These are phyloP conservation scores for Digitaria exilis DNA, from an alignment of 202 grass and related monocot species.

Conservation along the genomic window DNA sequence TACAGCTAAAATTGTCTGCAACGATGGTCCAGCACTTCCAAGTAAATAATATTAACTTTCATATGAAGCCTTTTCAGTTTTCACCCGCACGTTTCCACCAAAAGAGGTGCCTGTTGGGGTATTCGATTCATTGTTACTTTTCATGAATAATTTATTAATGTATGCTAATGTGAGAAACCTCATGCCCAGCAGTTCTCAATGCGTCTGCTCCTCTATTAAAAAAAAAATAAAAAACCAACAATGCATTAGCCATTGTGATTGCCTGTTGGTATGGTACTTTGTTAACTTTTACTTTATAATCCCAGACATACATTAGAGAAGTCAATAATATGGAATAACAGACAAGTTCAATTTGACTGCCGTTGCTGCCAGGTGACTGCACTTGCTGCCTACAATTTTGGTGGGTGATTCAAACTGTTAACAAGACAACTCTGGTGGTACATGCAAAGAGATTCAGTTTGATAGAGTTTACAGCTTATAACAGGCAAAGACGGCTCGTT, in stretches of 20 bases:
- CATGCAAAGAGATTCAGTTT: not conserved
- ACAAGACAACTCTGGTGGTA: not conserved
- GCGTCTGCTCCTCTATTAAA: not conserved
- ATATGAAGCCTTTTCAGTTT: not conserved
- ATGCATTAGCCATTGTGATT: not conserved
- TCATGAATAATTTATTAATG: not conserved
- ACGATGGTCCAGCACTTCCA: slow-evolving; percentile 3
- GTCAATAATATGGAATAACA: not conserved
- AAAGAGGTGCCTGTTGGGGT: not conserved
- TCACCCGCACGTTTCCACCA: not conserved
- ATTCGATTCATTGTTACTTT: not conserved
- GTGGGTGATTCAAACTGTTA: not conserved
- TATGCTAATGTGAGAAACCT: not conserved
- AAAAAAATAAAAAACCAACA: not conserved
- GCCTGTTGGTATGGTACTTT: not conserved
- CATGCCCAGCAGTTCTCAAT: not conserved
- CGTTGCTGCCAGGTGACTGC: too few relatives aligned
- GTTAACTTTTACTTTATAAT: not conserved
- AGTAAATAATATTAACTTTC: not conserved
- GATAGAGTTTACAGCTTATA: not conserved
- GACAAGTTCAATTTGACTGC: not conserved
- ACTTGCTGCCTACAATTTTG: not conserved
- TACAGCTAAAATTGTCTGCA: not conserved
- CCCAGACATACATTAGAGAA: not conserved
- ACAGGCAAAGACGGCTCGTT: not conserved